A percentile compares a stretch with the other conserved stretches of the same genome.
Conservation (phyloP, 2,329 filamentous ascomycete genomes). For the Sporothrix variecibatus region DNA sequence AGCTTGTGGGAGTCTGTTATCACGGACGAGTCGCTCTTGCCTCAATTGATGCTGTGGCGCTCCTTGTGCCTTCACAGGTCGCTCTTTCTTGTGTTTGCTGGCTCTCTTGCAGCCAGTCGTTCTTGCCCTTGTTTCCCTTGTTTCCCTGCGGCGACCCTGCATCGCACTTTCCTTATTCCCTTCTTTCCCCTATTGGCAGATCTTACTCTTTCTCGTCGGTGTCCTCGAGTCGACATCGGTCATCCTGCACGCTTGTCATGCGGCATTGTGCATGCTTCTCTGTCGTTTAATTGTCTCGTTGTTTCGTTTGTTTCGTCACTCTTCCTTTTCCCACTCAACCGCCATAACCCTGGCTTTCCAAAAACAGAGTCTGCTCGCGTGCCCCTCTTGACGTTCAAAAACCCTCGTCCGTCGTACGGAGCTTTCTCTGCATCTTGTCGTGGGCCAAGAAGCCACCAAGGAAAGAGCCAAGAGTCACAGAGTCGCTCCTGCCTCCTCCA, state of each 20-base stretch:
- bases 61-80: not conserved
- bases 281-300: too few relatives aligned
- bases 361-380: slow-evolving; percentile 2
- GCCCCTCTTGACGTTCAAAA: slow-evolving; percentile 17
- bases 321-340: not conserved
- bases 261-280: not conserved
- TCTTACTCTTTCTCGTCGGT: slow-evolving; percentile 3
- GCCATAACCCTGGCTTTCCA: not conserved
- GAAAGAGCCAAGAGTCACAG: not conserved
- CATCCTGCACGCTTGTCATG: slow-evolving; percentile 13
- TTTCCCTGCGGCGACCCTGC: not conserved
- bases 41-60: not conserved
- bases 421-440: not conserved
- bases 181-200: not conserved
- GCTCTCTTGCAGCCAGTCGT: not conserved
- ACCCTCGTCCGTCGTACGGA: not conserved
- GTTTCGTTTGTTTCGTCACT: not conserved
- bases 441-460: not conserved
- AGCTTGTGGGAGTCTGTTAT: not conserved
- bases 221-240: slow-evolving; percentile 9
- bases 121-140: too few relatives aligned
- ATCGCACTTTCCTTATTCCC: not conserved
- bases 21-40: not conserved
- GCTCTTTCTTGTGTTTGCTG: slow-evolving; percentile 8
- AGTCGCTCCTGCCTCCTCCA: not conserved